Evolutionary conservation across 108 stramenopile genomes (phyloP).

Genomic region (Nitzschia inconspicua): DNA sequence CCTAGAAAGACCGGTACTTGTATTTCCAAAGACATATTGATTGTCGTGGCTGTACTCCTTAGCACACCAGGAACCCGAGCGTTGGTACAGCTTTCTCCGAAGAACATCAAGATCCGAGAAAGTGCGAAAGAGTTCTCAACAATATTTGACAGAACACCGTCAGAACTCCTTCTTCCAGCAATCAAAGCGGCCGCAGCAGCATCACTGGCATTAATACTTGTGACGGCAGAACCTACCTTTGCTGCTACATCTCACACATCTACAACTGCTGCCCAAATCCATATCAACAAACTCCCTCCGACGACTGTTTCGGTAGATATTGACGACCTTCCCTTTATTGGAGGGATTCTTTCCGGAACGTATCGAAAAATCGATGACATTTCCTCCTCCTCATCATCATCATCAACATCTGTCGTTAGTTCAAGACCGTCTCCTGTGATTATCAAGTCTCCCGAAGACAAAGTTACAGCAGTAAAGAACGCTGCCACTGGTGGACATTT

Average conservation of each 20-base stretch:
- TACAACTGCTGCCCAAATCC: conserved; percentile 34
- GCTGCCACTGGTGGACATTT: conserved; percentile 30
- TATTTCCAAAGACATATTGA: too few relatives aligned
- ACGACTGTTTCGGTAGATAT: conserved; percentile 26
- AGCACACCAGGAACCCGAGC: too few relatives aligned
- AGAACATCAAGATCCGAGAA: too few relatives aligned
- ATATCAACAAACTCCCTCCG: conserved; percentile 32
- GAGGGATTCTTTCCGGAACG: conserved; percentile 36
- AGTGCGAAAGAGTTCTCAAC: too few relatives aligned
- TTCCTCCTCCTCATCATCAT: neutral
- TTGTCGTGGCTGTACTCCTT: too few relatives aligned
- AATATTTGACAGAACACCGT: too few relatives aligned
- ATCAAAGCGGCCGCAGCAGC: conserved; percentile 23
- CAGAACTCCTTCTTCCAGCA: too few relatives aligned
- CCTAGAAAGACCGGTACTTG: too few relatives aligned
- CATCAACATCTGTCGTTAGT: too few relatives aligned
- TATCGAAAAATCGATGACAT: conserved; percentile 26
- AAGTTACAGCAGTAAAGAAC: conserved; percentile 31
- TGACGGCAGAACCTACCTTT: conserved; percentile 12
- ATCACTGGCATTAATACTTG: conserved; percentile 9
- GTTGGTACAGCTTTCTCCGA: too few relatives aligned
- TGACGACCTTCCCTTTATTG: conserved; percentile 35
- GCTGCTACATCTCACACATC: too few relatives aligned
- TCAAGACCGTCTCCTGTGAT: conserved; percentile 14
- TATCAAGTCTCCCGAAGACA: conserved; percentile 37